These are phyloP conservation scores for Saccharomycopsis hybrid DNA, from an alignment of 1,139 yeast genomes.

Conservation along the genomic window DNA sequence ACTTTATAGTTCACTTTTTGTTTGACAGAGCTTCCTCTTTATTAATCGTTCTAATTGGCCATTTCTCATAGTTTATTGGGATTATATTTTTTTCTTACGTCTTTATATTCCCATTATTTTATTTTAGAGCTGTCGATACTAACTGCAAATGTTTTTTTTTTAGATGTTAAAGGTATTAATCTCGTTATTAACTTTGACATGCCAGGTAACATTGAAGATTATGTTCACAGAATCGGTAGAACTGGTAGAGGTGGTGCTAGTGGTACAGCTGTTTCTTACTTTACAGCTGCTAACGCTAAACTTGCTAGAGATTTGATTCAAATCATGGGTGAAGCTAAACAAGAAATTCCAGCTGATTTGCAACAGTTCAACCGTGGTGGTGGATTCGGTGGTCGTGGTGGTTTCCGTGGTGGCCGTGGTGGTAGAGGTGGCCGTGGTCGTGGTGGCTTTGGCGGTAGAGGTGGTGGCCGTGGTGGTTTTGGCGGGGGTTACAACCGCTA, in stretches of 20 bases:
- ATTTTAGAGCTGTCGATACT: background rate
- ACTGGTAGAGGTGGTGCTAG: conserved; percentile 97
- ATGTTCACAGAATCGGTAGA: conserved; percentile 94
- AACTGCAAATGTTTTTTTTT: conserved; percentile 16
- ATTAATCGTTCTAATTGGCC: too few relatives aligned
- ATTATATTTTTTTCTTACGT: background rate
- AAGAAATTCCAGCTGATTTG: conserved; percentile 67
- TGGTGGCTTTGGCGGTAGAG: conserved; percentile 30
- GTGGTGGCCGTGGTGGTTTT: conserved; percentile 27
- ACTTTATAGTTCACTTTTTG: background rate
- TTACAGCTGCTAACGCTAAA: conserved; percentile 81
- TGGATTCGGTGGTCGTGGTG: conserved; percentile 39
- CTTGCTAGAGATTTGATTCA: conserved; percentile 88
- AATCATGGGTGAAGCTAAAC: conserved; percentile 94
- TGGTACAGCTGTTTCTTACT: conserved; percentile 94
- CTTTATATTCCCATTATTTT: background rate
- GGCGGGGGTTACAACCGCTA: conserved; percentile 18
- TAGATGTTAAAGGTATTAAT: conserved; percentile 96
- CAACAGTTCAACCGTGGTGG: conserved; percentile 37
- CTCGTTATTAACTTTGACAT: conserved; percentile 91
- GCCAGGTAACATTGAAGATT: conserved; percentile 98
- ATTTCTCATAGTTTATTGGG: too few relatives aligned
- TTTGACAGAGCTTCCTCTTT: background rate
- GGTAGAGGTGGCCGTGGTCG: conserved; percentile 44
- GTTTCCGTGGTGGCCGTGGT: conserved; percentile 37